phyloP scores from a whole-genome alignment of 2,329 filamentous ascomycete species.

The Aspergillus versicolor region DNA sequence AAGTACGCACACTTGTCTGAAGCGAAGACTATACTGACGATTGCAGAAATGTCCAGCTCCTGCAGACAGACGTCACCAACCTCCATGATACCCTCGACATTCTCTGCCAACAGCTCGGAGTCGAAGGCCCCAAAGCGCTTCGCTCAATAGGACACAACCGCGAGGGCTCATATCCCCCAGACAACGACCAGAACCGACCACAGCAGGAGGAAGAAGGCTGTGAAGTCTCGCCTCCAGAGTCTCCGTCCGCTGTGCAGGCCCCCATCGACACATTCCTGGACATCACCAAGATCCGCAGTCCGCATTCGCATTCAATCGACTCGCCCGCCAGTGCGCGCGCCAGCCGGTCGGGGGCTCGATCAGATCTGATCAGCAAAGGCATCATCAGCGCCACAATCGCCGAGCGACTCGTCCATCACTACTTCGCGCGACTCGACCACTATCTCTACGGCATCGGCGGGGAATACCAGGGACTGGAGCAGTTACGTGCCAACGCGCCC shows the following conservation, averaged over 20 bases:
- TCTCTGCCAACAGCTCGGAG: constrained; percentile 36
- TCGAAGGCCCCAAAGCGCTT: constrained; percentile 25
- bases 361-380: constrained; percentile 48
- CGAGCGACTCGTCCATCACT: constrained; percentile 43
- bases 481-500: constrained; percentile 42
- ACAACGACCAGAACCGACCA: not conserved
- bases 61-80: constrained; percentile 31
- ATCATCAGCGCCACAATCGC: constrained; percentile 44
- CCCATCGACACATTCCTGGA: constrained; percentile 38
- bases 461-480: constrained; percentile 40
- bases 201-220: constrained; percentile 24
- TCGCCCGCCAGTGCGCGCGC: constrained; percentile 1
- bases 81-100: constrained; percentile 28
- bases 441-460: constrained; percentile 49
- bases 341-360: constrained; percentile 1
- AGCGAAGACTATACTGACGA: too few relatives aligned
- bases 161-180: not conserved
- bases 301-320: constrained; percentile 28
- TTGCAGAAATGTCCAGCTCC: constrained; percentile 31
- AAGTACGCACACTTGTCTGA: constrained; percentile 19
- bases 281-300: constrained; percentile 35
- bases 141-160: not conserved
- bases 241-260: constrained; percentile 35
- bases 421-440: constrained; percentile 46
- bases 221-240: constrained; percentile 36